phyloP scores from a whole-genome alignment of 2,329 filamentous ascomycete species.

The Paraconiothyrium brasiliense region DNA sequence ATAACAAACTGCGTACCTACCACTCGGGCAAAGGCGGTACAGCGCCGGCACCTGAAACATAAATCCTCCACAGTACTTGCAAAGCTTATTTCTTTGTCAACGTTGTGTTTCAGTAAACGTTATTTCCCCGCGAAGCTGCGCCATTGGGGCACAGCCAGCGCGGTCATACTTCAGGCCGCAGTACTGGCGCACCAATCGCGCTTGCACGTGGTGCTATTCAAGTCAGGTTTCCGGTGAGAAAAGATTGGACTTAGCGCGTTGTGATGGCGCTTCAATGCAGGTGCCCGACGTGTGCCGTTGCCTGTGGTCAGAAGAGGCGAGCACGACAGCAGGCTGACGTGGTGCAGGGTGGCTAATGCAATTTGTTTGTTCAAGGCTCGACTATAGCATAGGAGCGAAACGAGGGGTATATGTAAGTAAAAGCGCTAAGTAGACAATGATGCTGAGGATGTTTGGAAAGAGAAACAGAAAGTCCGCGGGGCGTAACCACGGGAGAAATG shows the following conservation, averaged over 20 bases:
- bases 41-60: no score
- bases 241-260: neutral
- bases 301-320: neutral
- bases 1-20: no score
- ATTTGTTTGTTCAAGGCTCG: neutral
- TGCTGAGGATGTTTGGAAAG: neutral
- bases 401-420: constrained; percentile 6
- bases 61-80: no score
- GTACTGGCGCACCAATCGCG: neutral
- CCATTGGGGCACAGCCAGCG: neutral
- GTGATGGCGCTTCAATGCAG: neutral
- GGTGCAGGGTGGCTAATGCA: neutral
- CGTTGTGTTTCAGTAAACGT: no score
- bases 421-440: constrained; percentile 1
- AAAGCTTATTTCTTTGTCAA: no score
- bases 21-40: no score
- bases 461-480: neutral
- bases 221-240: neutral
- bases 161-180: neutral
- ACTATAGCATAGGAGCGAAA: constrained; percentile 8
- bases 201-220: neutral
- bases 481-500: neutral
- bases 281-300: neutral
- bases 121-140: neutral
- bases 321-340: neutral